Evolutionary conservation across 108 stramenopile genomes (phyloP).

Genomic region (Nitzschia sp.): DNA sequence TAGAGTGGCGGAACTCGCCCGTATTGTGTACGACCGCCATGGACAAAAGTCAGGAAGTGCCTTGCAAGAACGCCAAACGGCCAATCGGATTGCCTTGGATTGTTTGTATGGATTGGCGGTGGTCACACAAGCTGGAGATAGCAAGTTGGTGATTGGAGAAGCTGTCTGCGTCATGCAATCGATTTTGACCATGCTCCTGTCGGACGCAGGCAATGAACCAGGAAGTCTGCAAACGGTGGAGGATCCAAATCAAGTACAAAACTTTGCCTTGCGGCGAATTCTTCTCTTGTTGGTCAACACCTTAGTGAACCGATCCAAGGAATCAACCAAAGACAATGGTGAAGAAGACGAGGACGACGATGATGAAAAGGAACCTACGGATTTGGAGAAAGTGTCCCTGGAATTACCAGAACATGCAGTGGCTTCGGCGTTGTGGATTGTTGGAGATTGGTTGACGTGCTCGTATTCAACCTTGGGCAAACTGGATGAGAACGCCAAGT

Average conservation of each 20-base stretch:
- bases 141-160: constrained; percentile 87
- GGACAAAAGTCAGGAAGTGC: constrained; percentile 40
- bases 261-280: constrained; percentile 54
- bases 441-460: constrained; percentile 69
- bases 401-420: constrained; percentile 54
- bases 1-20: constrained; percentile 78
- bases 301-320: constrained; percentile 29
- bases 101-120: constrained; percentile 85
- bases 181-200: constrained; percentile 78
- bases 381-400: constrained; percentile 35
- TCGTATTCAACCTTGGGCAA: constrained; percentile 15
- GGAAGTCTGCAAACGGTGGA: constrained; percentile 26
- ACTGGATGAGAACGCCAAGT: constrained; percentile 30
- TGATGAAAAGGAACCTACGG: constrained; percentile 38
- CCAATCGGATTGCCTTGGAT: constrained; percentile 82
- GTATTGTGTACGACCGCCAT: constrained; percentile 77
- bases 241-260: constrained; percentile 71
- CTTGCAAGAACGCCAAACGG: constrained; percentile 41
- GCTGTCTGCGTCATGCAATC: constrained; percentile 85
- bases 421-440: constrained; percentile 70
- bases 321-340: not conserved
- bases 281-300: constrained; percentile 70
- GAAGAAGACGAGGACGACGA: constrained; percentile 38
- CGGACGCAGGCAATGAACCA: constrained; percentile 23
- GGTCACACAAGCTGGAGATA: constrained; percentile 67